Base-by-base conservation (phyloP, 495 filamentous ascomycete genomes). In the Xylaria telfairii region DNA sequence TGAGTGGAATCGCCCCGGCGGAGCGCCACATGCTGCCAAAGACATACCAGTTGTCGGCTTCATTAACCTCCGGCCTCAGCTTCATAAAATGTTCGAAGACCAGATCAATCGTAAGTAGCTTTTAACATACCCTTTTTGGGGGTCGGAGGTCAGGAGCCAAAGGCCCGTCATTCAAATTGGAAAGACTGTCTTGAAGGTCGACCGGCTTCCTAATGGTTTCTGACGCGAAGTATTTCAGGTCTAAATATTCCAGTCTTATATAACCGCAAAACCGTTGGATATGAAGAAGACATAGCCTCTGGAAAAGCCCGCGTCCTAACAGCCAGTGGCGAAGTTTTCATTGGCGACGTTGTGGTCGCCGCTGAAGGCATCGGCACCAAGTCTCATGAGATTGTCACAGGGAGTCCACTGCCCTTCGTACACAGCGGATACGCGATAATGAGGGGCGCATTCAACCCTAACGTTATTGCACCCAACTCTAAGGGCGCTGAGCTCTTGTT, bases 351-450 rank as follows among this genome's bases (percentile, higher is more conserved):
- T 4, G 85, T 89, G 0, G 74, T 89, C 63, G 86, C 84, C 12
- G 87, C 86, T 12, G 88, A 89, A 72, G 88, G 88, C 3, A 83
- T 85, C 63, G 85, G 88, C 42, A 86, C 87, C 69, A 84, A 83
- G 68, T 86, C 87, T 13, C 84, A 85, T 73, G 78, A 28, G 84
- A 86, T 37, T 83, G 46, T 65, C 7, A 65, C 62, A 86, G 74
- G 84, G 85, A 2, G 80, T 86, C 15, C 87, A 76, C 64, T 73
- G 80, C 39, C 71, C 74, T n/a, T 86, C 82, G 85, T 87, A 89
- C 65, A 72, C 81, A 65, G 62, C n/a, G 62, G 62, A 10, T 65
- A 65, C 62, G 62, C 62, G 8, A 51, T 65, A 32, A 51, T 65
- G 8, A 65, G 62, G 39, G 62, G 62, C 3, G 62, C 62, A 24